These are phyloP conservation scores for Corylus heterophylla DNA, from an alignment of 306 rosid genomes.

Conservation along the genomic window DNA sequence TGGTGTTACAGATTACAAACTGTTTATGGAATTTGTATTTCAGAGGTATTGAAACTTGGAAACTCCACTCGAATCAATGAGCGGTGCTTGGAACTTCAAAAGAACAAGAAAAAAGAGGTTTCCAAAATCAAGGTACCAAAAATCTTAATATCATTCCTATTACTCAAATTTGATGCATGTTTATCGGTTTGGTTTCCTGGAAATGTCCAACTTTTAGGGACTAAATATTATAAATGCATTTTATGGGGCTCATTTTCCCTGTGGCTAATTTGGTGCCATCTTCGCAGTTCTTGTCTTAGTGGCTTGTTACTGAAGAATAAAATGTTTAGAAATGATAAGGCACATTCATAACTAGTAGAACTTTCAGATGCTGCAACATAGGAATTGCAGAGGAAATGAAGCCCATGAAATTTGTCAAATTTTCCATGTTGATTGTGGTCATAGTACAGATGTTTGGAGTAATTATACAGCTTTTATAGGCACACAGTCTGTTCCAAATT, in stretches of 20 bases:
- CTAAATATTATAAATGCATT: background rate
- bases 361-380: background rate
- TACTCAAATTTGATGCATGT: background rate
- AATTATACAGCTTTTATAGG: too few relatives aligned
- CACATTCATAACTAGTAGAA: background rate
- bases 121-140: conserved; percentile 65
- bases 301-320: too few relatives aligned
- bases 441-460: too few relatives aligned
- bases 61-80: conserved; percentile 68
- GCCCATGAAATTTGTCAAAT: too few relatives aligned
- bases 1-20: conserved; percentile 22
- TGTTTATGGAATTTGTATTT: conserved; percentile 24
- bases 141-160: background rate
- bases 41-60: conserved; percentile 75
- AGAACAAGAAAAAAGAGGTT: conserved; percentile 61
- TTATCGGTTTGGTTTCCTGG: background rate
- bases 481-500: too few relatives aligned
- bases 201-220: background rate
- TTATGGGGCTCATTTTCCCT: background rate
- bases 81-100: conserved; percentile 86
- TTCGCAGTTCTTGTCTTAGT: too few relatives aligned
- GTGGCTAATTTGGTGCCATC: background rate
- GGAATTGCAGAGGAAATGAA: background rate
- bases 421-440: too few relatives aligned
- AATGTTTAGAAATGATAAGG: too few relatives aligned